Conservation (phyloP, 2,329 filamentous ascomycete genomes). For the Dothiorella sarmentorum region DNA sequence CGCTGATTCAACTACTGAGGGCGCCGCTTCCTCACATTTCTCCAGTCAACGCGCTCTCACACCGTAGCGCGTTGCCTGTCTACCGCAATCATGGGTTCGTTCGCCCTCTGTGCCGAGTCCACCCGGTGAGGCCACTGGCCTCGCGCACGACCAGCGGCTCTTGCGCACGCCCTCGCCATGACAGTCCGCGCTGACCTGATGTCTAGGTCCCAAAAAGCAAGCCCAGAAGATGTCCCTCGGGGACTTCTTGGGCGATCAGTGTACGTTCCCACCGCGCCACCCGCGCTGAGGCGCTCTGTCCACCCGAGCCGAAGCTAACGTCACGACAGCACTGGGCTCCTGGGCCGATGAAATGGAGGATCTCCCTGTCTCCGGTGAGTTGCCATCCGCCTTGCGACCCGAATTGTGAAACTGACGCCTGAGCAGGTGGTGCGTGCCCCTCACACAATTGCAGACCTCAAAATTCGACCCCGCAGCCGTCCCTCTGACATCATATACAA, state of each 20-base stretch:
- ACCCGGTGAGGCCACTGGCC: constrained; percentile 19
- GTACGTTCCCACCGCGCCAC: constrained; percentile 54
- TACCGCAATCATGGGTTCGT: constrained; percentile 59
- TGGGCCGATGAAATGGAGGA: constrained; percentile 99
- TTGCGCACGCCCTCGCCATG: not conserved
- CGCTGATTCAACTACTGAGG: not conserved
- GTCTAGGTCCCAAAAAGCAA: constrained; percentile 83
- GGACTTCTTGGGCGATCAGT: constrained; percentile 88
- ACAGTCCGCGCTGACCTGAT: constrained; percentile 43
- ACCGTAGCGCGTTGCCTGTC: constrained; percentile 37
- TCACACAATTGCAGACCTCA: not conserved
- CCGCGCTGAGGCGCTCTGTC: constrained; percentile 11
- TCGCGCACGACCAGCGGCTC: not conserved
- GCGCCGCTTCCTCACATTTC: constrained; percentile 25
- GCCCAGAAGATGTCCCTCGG: constrained; percentile 96
- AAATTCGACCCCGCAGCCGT: constrained; percentile 18
- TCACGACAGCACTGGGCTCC: constrained; percentile 66
- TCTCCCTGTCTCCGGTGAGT: constrained; percentile 67
- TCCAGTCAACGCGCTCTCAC: constrained; percentile 34
- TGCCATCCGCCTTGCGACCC: not conserved
- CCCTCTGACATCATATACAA: constrained; percentile 20
- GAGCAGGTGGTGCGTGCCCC: constrained; percentile 11
- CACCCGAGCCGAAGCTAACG: constrained; percentile 27
- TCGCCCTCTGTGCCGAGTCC: constrained; percentile 27
- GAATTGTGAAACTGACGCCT: not conserved